Base-by-base conservation (phyloP, 495 filamentous ascomycete species). In the Melanomma pulvis-pyrius region DNA sequence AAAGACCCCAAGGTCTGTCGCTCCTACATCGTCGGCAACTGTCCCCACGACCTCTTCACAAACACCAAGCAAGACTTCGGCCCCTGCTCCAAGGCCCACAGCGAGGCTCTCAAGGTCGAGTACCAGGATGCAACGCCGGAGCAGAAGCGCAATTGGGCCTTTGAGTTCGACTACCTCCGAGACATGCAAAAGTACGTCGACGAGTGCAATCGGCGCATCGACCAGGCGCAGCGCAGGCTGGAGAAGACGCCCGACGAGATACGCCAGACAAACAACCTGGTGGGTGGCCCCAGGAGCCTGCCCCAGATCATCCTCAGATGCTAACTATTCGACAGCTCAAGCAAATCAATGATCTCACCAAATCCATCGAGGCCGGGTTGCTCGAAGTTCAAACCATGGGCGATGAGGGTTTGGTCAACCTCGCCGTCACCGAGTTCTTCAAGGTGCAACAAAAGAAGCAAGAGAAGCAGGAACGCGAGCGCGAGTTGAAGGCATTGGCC, bases 171-270 rank as follows among this genome's bases (percentile, higher is more conserved):
- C 80, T 98, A 99, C 80, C 84, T 93, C 83, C 86, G 90, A 66
- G 94, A 99, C 77, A 90, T 99, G 80, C 88, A 92, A 70, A 92
- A 90, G 74, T 93, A 96, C 74, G 94, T 99, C 74, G 92, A 94
- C 73, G 92, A 97, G 69, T 98, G 94, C 82, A 96, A 99, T 77
- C 86, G 92, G 39, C 83, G 92, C 48, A 99, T 99, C 74, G 91
- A 97, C 58, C 83, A 86, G 1, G 92, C 93, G 26, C 93, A 98
- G 80, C 84, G 92, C 21, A 82, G 93, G 44, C 80, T 99, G 54
- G 94, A 99, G 78, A 98, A 98, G 83, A 98, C 96, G 0, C 92
- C 92, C 47, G 96, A 99, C 76, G 94, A 99, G 82, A 96, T 99
- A 61, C 82, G 90, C 34, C 91, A 97, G 82, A 98, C 94, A n/a